Conservation (phyloP, 345 rosid genomes). For the Salix dunnii region DNA sequence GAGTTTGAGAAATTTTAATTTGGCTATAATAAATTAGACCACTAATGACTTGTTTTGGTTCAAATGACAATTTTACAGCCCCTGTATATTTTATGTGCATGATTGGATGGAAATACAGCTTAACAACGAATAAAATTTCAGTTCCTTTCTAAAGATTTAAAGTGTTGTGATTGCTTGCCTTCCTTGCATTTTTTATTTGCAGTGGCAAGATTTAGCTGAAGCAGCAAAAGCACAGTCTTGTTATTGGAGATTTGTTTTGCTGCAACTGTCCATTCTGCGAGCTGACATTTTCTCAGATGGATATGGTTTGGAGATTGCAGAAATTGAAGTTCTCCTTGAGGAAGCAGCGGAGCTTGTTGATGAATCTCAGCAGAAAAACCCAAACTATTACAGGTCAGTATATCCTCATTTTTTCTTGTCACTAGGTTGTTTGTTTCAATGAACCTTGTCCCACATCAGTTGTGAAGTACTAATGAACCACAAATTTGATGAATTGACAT, state of each 20-base stretch:
- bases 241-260: constrained; percentile 92
- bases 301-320: constrained; percentile 56
- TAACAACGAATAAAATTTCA: neutral
- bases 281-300: constrained; percentile 63
- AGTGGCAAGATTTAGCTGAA: constrained; percentile 89
- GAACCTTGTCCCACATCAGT: neutral
- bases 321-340: constrained; percentile 75
- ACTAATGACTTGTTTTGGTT: neutral
- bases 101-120: neutral
- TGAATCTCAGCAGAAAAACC: constrained; percentile 62
- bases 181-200: constrained; percentile 27
- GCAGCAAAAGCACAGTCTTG: constrained; percentile 66
- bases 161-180: neutral
- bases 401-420: neutral
- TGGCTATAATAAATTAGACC: neutral
- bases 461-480: neutral
- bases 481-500: neutral
- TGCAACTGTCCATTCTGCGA: constrained; percentile 58
- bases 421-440: too few species aligned
- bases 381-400: constrained; percentile 78
- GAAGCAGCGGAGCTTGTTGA: constrained; percentile 98
- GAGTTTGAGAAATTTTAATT: neutral
- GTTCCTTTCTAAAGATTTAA: constrained; percentile 3
- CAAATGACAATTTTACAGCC: neutral
- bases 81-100: neutral